A percentile compares a stretch with the other conserved stretches of the same genome.
Evolutionary conservation across 306 rosid genomes (phyloP).

Genomic region (Citrullus mucosospermus): DNA sequence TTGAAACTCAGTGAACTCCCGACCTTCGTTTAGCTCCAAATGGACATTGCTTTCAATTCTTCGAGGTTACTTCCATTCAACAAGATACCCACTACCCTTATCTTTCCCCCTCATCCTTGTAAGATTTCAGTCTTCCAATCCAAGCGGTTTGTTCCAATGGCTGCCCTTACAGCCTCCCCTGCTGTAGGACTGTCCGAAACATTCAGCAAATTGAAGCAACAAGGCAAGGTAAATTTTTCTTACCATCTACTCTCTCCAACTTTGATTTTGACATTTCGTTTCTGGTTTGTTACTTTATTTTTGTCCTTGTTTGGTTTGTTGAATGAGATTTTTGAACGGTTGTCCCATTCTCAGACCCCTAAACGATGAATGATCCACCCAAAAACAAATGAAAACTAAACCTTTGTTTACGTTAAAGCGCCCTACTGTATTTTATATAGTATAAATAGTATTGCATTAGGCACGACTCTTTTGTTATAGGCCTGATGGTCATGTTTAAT

Average conservation of each 20-base stretch:
- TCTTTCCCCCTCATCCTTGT: background rate
- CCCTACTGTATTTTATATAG: no score
- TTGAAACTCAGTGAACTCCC: background rate
- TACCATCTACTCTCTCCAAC: background rate
- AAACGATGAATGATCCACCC: no score
- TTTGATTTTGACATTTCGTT: background rate
- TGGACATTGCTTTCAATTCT: slow-evolving; percentile 3
- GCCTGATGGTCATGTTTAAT: no score
- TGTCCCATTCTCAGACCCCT: no score
- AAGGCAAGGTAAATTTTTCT: slow-evolving; percentile 47
- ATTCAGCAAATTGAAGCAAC: slow-evolving; percentile 41
- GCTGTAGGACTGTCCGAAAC: slow-evolving; percentile 62
- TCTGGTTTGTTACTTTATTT: background rate
- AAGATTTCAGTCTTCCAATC: slow-evolving; percentile 15
- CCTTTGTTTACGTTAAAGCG: no score
- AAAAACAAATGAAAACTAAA: no score
- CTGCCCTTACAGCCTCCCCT: slow-evolving; percentile 34
- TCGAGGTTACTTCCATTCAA: background rate
- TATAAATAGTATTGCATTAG: no score
- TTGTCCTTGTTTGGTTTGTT: background rate
- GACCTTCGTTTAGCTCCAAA: background rate
- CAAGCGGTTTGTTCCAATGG: slow-evolving; percentile 38
- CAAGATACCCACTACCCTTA: background rate
- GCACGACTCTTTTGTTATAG: no score
- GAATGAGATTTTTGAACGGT: no score